phyloP scores from a whole-genome alignment of 1,284 basidiomycete genomes.

The Ustilago nuda region DNA sequence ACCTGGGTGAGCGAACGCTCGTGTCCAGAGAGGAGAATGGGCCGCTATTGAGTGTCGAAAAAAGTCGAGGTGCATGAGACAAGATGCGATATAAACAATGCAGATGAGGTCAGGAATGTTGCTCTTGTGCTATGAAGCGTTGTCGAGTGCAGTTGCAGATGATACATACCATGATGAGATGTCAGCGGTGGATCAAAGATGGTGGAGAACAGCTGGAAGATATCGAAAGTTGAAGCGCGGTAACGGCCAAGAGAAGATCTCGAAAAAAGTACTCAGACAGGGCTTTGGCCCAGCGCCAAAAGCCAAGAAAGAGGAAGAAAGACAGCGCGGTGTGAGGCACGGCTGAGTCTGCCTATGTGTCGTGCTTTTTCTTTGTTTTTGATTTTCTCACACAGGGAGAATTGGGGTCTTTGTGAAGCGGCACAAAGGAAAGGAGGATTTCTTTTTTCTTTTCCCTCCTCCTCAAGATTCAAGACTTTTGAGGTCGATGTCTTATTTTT shows the following conservation, averaged over 20 bases:
- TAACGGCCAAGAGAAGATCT: conserved; percentile 18
- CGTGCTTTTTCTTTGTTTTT: neutral
- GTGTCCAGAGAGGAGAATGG: conserved; percentile 77
- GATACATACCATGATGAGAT: conserved; percentile 11
- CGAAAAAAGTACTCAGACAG: conserved; percentile 22
- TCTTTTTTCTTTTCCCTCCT: neutral
- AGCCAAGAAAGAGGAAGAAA: neutral
- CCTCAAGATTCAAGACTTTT: neutral
- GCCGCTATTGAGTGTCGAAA: conserved; percentile 30
- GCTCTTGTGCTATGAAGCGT: neutral
- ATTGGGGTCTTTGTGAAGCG: neutral
- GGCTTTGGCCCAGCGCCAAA: too few relatives aligned
- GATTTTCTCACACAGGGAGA: neutral
- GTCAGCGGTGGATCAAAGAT: conserved; percentile 17
- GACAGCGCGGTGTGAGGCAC: neutral
- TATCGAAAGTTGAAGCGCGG: conserved; percentile 3
- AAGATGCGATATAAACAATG: neutral
- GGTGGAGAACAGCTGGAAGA: conserved; percentile 19
- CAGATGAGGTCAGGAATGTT: neutral
- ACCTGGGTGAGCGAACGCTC: conserved; percentile 90
- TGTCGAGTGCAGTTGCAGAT: neutral
- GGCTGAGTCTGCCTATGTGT: conserved; percentile 12
- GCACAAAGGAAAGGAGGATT: neutral
- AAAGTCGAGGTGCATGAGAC: neutral
- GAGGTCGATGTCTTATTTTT: neutral